These are phyloP conservation scores for Penicillium sp. DNA, from an alignment of 2,329 filamentous ascomycete species.

Conservation along the genomic window DNA sequence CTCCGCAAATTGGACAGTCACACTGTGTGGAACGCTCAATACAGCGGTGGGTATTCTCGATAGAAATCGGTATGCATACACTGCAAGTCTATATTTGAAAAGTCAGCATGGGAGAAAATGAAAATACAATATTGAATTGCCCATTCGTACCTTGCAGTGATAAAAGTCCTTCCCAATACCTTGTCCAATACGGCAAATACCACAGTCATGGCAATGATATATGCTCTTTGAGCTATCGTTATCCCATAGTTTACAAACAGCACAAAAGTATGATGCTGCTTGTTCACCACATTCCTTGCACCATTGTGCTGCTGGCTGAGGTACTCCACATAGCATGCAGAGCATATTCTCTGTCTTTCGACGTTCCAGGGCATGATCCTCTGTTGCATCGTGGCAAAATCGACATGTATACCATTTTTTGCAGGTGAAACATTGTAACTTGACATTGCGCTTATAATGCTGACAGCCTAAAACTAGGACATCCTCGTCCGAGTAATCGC, in stretches of 20 bases:
- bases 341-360: conserved; percentile 91
- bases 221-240: conserved; percentile 86
- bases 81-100: conserved; percentile 65
- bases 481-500: conserved; percentile 47
- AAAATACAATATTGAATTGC: not conserved
- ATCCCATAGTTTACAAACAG: conserved; percentile 95
- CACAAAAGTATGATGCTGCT: conserved; percentile 87
- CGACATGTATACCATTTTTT: conserved; percentile 91
- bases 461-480: conserved; percentile 68
- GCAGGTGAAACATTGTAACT: conserved; percentile 88
- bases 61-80: conserved; percentile 87
- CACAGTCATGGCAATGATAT: conserved; percentile 94
- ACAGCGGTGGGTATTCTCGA: conserved; percentile 81
- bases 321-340: conserved; percentile 88
- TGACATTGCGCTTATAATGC: conserved; percentile 94
- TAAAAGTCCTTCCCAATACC: conserved; percentile 96
- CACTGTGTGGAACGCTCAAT: conserved; percentile 93
- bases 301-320: conserved; percentile 74
- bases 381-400: conserved; percentile 82
- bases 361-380: conserved; percentile 75
- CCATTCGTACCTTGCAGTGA: conserved; percentile 80
- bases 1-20: conserved; percentile 93
- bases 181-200: conserved; percentile 86
- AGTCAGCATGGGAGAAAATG: conserved; percentile 22
- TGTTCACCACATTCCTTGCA: conserved; percentile 73